Base-by-base conservation (phyloP, 805 yeast genomes). In the Jamesozyma spencerorum region DNA sequence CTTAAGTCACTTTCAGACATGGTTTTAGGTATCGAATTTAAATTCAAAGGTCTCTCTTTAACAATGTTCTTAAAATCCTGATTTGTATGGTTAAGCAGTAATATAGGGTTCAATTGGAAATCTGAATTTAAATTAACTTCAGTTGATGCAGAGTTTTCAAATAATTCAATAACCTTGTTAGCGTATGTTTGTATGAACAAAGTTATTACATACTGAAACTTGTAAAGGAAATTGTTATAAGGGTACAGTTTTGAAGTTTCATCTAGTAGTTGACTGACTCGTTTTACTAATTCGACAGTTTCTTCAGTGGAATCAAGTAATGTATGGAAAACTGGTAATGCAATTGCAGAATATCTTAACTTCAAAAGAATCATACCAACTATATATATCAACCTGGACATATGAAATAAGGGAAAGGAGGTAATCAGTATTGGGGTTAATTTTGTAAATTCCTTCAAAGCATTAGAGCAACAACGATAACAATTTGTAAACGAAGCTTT, bases 171-270 rank as follows among this genome's bases (percentile, higher is more conserved):
- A 42, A 79, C 69, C 54, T 77, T 81, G 29, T 71, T 70, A 1
- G 73, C 69, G 54, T 78, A 79, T 0, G 84, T 77, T 49, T 77
- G 81, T 13, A 74, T 66, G 48, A 78, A 79, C 24, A 79, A 57
- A 15, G 76, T 74, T 20, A 79, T 58, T 20, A 79, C 75, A 38
- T 78, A 65, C 41, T 75, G 65, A 51, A 73, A 67, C 51, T 77
- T 79, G 46, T 66, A 66, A 40, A 79, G 56, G 39, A 71, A 70
- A 49, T 68, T 68, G 54, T 79, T 79, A 40, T 59, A 62, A 2
- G 72, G 71, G 45, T 64, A 68, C 29, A 49, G 48, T 36, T 54
- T 44, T 5, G 60, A 47, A 8, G 67, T 55, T 30, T 47, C 45
- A 19, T 56, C 60, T 26, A 60, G 42, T 18, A 53, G 38, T 15